Evolutionary conservation across 768 basidiomycete genomes (phyloP).

Genomic region (Boletus patriciae): DNA sequence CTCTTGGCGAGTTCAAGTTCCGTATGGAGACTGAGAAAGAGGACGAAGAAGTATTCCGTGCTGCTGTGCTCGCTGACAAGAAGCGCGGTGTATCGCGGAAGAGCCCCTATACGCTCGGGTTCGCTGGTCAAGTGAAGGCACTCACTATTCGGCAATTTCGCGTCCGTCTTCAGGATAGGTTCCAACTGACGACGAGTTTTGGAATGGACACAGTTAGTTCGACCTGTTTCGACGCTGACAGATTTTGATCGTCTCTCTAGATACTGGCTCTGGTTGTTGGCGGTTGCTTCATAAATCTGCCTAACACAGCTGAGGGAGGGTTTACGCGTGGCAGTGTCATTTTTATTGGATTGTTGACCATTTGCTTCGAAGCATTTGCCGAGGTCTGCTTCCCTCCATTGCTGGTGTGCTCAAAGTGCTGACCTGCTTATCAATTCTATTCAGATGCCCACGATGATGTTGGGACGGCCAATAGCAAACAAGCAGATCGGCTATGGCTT

Average conservation of each 20-base stretch:
- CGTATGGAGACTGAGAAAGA: conserved; percentile 57
- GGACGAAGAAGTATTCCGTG: conserved; percentile 76
- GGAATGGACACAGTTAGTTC: conserved; percentile 55
- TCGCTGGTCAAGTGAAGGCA: conserved; percentile 69
- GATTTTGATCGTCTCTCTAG: conserved; percentile 6
- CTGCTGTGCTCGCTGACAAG: conserved; percentile 74
- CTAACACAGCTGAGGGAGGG: conserved; percentile 71
- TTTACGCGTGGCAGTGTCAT: conserved; percentile 87
- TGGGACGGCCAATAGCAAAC: conserved; percentile 72
- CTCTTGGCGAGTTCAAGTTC: conserved; percentile 55
- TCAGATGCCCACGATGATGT: conserved; percentile 72
- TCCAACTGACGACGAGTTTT: conserved; percentile 74
- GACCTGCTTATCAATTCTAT: conserved; percentile 2
- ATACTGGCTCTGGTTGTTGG: conserved; percentile 59
- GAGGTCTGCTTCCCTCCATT: conserved; percentile 46
- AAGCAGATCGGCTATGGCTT: conserved; percentile 68
- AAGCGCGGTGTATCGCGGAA: conserved; percentile 72
- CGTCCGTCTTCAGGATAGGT: conserved; percentile 70
- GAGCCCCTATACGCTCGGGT: conserved; percentile 82
- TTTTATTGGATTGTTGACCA: conserved; percentile 66
- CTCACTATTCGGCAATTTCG: conserved; percentile 74
- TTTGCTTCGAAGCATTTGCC: conserved; percentile 69
- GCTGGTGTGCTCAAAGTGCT: background rate
- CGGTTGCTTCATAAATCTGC: conserved; percentile 70
- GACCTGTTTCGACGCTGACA: background rate